These are phyloP conservation scores for Apocynum venetum DNA, from an alignment of 257 asterid species.

Conservation along the genomic window DNA sequence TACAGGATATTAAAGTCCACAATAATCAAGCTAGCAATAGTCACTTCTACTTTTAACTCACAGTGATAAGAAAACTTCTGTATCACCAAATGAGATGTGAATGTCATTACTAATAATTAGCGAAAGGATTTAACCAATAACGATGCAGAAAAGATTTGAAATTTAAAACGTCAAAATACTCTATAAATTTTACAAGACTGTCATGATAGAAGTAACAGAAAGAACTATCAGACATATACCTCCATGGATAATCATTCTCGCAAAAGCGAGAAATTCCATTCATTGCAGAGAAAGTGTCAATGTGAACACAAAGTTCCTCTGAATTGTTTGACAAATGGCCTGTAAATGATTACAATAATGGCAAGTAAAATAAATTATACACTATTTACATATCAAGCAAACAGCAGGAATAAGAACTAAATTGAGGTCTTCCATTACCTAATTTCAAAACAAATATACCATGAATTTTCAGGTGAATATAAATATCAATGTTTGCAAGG, in stretches of 20 bases:
- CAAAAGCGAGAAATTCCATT: conserved; percentile 93
- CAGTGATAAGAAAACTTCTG: not conserved
- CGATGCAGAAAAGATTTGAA: not conserved
- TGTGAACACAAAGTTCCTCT: conserved; percentile 67
- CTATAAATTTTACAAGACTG: not conserved
- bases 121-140: not conserved
- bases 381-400: not conserved
- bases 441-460: not conserved
- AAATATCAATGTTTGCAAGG: not conserved
- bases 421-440: not conserved
- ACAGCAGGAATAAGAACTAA: not conserved
- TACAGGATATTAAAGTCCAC: not conserved
- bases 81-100: not conserved
- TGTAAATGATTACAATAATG: conserved; percentile 22
- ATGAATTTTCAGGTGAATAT: not conserved
- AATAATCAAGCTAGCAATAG: not conserved
- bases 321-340: conserved; percentile 46
- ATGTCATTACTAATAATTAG: not conserved
- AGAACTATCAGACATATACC: conserved; percentile 35
- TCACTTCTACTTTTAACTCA: not conserved
- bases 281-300: conserved; percentile 89
- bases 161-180: not conserved
- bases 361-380: not conserved
- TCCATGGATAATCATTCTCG: conserved; percentile 70
- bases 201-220: not conserved